These are phyloP conservation scores for Populus deltoides DNA, from an alignment of 345 rosid genomes.

Conservation along the genomic window DNA sequence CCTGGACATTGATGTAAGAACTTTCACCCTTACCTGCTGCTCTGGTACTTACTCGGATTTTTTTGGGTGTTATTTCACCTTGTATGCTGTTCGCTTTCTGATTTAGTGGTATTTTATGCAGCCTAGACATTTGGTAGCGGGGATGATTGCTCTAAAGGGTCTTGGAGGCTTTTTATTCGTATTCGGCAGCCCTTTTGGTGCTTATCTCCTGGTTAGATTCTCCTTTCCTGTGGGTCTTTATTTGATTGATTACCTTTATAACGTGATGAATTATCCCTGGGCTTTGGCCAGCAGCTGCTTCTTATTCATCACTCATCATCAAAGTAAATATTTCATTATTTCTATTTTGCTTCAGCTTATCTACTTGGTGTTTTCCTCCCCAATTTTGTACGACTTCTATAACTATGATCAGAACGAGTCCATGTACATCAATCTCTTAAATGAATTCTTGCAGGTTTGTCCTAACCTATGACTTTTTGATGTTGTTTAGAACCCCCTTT, in stretches of 20 bases:
- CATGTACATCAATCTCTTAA: conserved; percentile 41
- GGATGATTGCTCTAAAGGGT: conserved; percentile 49
- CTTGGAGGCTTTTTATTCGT: conserved; percentile 76
- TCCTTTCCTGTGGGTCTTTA: conserved; percentile 6
- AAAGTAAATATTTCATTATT: neutral
- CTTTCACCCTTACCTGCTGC: neutral
- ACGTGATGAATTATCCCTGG: neutral
- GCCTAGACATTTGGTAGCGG: conserved; percentile 47
- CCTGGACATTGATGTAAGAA: conserved; percentile 66
- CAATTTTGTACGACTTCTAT: conserved; percentile 83
- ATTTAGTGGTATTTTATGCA: conserved; percentile 25
- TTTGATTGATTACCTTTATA: neutral
- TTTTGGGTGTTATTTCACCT: neutral
- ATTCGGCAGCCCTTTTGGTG: conserved; percentile 69
- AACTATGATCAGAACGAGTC: conserved; percentile 51
- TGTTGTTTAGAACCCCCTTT: neutral
- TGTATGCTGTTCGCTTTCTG: conserved; percentile 4
- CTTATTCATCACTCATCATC: neutral
- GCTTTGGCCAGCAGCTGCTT: neutral
- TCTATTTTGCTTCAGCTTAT: conserved; percentile 46
- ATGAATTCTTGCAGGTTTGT: conserved; percentile 69
- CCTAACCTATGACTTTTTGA: neutral
- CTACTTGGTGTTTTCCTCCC: conserved; percentile 53
- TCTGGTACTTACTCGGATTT: neutral
- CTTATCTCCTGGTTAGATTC: conserved; percentile 19